Base-by-base conservation (phyloP, 306 rosid genomes). In the Quercus dentata region DNA sequence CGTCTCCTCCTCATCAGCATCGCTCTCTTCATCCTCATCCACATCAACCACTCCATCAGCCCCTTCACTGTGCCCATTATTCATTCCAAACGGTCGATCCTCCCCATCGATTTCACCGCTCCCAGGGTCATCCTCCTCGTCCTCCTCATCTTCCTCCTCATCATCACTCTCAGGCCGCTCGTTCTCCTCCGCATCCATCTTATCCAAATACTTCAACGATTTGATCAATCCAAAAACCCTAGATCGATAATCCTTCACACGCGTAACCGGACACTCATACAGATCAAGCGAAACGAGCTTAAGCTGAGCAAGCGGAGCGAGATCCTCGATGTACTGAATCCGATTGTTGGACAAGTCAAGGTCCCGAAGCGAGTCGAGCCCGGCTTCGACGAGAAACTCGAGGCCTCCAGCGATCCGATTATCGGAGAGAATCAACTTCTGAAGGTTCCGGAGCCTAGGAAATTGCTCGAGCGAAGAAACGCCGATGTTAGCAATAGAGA, bases 171-270 rank as follows among this genome's bases (percentile, higher is more conserved):
- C 98, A 0, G 98, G 97, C 52, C 95, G 83, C 87, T 91, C 98
- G 54, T 94, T 94, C 86, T 89, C 98, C 65, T 94, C 98, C 14
- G 97, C 94, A 30, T 94, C 98, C 98, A 89, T 94, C 91, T 91
- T 94, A 76, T 94, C 98, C 90, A 94, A 87, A 80, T 90, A 94
- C 86, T 86, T 89, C 4, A 94, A 80, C 78, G 95, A 91, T 78
- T 86, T 94, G 12, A 94, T 94, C 92, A 94, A 82, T 28, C 92
- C 95, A 35, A 94, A 94, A 87, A 94, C 98, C 94, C 95, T 94
- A 85, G 98, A 94, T 90, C 98, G 98, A 78, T 94, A 94, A 77
- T 94, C 98, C 89, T 94, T 94, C 15, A 87, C 88, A 1, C 94
- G 74, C n/a, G 98, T 94, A 59, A 94, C 98, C 18, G 98, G 95